Evolutionary conservation across 2,329 filamentous ascomycete species (phyloP).

Genomic region (Colletotrichum aenigma): DNA sequence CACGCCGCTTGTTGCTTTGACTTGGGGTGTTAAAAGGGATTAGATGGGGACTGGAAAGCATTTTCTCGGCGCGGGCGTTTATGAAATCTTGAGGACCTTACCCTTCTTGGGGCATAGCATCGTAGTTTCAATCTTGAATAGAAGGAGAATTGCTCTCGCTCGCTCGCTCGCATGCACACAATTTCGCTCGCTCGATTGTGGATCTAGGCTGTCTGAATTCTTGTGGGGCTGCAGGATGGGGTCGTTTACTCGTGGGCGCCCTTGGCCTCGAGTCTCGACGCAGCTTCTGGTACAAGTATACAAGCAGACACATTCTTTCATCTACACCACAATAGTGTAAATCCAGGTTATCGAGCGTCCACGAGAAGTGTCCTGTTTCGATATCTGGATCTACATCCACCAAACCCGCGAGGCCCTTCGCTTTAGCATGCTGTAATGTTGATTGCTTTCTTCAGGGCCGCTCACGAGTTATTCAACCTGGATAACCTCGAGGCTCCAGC

Average conservation of each 20-base stretch:
- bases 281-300: neutral
- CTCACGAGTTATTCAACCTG: neutral
- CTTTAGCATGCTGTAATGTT: neutral
- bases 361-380: neutral
- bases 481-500: neutral
- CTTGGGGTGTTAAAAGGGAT: neutral
- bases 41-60: neutral
- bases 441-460: neutral
- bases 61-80: neutral
- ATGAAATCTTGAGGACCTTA: neutral
- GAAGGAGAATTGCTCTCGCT: neutral
- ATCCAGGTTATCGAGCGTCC: too few species aligned
- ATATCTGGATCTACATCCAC: neutral
- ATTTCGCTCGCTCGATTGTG: neutral
- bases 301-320: neutral
- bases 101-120: neutral
- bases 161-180: neutral
- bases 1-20: neutral
- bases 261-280: neutral
- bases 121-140: neutral
- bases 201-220: neutral
- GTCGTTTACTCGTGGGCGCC: neutral
- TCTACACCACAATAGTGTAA: neutral
- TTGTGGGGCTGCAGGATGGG: neutral
- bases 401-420: neutral